These are phyloP conservation scores for Leishmania aethiopica DNA, from an alignment of 208 protist genomes.

Conservation along the genomic window DNA sequence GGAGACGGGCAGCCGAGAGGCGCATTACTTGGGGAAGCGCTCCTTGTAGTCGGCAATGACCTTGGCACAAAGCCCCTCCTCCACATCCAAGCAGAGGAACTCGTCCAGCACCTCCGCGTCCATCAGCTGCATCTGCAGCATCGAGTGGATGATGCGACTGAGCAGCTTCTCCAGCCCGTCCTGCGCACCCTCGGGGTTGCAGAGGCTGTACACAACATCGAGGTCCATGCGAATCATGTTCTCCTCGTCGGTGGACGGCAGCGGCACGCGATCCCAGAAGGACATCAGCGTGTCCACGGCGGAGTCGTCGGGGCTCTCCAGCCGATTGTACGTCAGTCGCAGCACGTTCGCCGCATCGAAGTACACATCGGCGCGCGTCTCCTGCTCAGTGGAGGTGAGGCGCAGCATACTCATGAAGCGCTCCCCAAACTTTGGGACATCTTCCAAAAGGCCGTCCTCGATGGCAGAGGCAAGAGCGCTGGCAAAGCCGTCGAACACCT, in stretches of 20 bases:
- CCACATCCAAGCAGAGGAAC: constrained; percentile 42
- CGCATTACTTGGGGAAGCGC: not conserved
- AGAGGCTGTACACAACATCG: constrained; percentile 66
- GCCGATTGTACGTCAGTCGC: constrained; percentile 64
- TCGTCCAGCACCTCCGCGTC: constrained; percentile 54
- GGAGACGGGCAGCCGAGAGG: not conserved
- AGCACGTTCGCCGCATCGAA: constrained; percentile 80
- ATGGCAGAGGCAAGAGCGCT: constrained; percentile 65
- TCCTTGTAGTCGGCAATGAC: constrained; percentile 40
- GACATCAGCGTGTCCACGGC: constrained; percentile 72
- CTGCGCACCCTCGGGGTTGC: constrained; percentile 42
- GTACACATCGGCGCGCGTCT: constrained; percentile 74
- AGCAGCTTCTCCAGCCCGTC: constrained; percentile 62
- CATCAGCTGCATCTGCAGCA: constrained; percentile 63
- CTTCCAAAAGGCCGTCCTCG: constrained; percentile 82
- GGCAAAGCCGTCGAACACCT: constrained; percentile 79
- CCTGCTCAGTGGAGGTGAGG: constrained; percentile 71
- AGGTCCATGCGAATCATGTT: constrained; percentile 41
- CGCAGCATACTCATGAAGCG: constrained; percentile 87
- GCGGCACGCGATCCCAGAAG: constrained; percentile 71
- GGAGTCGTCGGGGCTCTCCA: constrained; percentile 56
- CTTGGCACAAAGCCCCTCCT: constrained; percentile 39
- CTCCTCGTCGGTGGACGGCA: constrained; percentile 41
- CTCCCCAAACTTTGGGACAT: constrained; percentile 87
- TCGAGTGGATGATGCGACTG: constrained; percentile 62